Evolutionary conservation across 2,329 filamentous ascomycete genomes (phyloP), one percentile per base, ranked within the genome.

Genomic region (Albifimbria verrucaria): DNA sequence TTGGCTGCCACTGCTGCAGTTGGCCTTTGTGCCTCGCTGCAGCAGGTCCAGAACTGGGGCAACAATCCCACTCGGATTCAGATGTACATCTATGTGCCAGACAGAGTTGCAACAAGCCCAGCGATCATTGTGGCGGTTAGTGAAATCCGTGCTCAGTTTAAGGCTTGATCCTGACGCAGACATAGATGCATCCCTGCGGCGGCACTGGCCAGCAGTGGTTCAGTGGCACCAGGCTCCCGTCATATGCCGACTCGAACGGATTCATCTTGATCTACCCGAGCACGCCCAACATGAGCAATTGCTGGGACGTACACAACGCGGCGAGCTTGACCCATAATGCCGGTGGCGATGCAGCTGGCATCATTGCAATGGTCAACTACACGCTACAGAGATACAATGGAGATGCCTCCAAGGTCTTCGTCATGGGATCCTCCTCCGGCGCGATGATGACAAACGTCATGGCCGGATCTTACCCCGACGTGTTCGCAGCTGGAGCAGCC

Each of bases 341-440:
- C 4, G 77, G 77, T 17, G 75, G 77, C 18, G 77, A 81, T 60
- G 73, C 70, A 18, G 70, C 73, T 20, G 70, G 71, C 0, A 77
- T 81, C 53, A 73, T 73, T 10, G 77, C 74, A 56, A 80, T 81
- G 78, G 76, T 80, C 25, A 67, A 66, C 23, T 80, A 77, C 55
- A 67, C 77, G 3, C 63, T 80, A 15, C 55, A 59, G 10, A 72
- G 69, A 50, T 79, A 80, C 64, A 65, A 66, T 15, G 77, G 69
- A 25, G 72, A 81, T 56, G 57, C 72, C 6, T 64, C 60, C 43
- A 70, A 69, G 28, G 76, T 81, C 3, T 80, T 72, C 51, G 73
- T 73, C 1, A 77, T 74, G 2, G 78, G 78, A 0, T 59, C 60
- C 3, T 63, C 57, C 2, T 69, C 66, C 1, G 69, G 68, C 1